Evolutionary conservation across 495 filamentous ascomycete genomes (phyloP), one percentile per base, ranked within the genome.

Genomic region (Penicillium ucsense): DNA sequence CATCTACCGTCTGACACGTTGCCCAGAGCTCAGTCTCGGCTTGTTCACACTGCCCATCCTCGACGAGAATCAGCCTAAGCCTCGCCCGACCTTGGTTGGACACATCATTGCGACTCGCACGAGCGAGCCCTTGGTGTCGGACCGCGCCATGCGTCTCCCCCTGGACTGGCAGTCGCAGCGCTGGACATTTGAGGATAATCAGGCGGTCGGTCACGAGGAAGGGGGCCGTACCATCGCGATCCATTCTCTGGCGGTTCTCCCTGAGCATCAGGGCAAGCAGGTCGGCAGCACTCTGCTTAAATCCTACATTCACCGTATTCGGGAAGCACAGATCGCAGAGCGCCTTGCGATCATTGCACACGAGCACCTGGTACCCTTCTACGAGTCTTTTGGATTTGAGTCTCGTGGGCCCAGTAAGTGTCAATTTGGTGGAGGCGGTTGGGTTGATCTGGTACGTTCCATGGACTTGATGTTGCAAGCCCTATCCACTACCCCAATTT

Each of bases 241-340:
- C 34, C 90, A 95, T 60, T 91, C 86, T 0, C 70, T 96, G 1
- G 86, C 85, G 10, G 84, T 95, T 27, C 69, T 84, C 33, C 87
- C 85, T 1, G 74, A 80, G 49, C 81, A 88, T 37, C 90, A 94
- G 49, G 69, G 79, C 34, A 78, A 79, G 46, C 83, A 84, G 7
- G 65, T 95, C 5, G 91, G 85, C n/a, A 80, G 77, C 55, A 81
- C 82, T 27, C 66, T 95, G 41, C 67, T 95, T 61, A 81, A 78
- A 67, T 73, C 83, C 3, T 96, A 86, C 55, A 73, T 89, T 39
- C 82, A 89, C 51, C 77, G 83, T 32, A 82, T 84, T 42, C 67
- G 81, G 53, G 75, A 77, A 12, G 74, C 81, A 10, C 81, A 74
- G 8, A 71, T 86, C 45, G 87, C 79, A 4, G 80, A 89, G 43